A percentile compares a stretch with the other conserved stretches of the same genome.
Conservation (phyloP, 768 basidiomycete species). For the Lyophyllum shimeji region DNA sequence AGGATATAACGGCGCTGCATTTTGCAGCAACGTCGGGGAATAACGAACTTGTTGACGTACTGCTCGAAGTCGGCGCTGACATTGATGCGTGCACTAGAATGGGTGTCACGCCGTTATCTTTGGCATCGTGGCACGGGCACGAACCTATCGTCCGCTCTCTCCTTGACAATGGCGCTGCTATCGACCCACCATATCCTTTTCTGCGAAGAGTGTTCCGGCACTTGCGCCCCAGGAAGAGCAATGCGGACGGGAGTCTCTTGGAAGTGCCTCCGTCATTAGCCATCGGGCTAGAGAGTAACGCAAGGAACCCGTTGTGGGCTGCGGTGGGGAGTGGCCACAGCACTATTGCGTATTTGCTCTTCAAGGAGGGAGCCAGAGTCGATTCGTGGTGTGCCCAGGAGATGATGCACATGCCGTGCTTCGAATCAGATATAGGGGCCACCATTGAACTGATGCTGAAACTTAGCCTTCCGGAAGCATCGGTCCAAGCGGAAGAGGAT, state of each 20-base stretch:
- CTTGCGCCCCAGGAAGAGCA: not conserved
- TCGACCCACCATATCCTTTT: not conserved
- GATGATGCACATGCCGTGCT: too few relatives aligned
- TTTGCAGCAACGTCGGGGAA: not conserved
- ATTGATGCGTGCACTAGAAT: not conserved
- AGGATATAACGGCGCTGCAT: not conserved
- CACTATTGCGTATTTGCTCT: not conserved
- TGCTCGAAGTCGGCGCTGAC: not conserved
- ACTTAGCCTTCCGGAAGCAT: too few relatives aligned
- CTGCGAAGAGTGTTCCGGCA: not conserved
- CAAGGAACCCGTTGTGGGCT: not conserved
- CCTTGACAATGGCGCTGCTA: not conserved
- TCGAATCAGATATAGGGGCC: too few relatives aligned
- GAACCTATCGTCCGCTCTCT: not conserved
- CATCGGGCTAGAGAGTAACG: too few relatives aligned
- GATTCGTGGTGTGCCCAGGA: not conserved
- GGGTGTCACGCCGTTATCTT: not conserved
- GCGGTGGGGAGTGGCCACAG: too few relatives aligned
- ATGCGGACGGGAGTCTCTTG: too few relatives aligned
- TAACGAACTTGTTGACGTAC: not conserved
- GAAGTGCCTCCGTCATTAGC: too few relatives aligned
- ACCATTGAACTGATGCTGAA: too few relatives aligned
- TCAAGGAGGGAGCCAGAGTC: not conserved
- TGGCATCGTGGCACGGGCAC: not conserved
- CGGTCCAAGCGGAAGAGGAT: too few relatives aligned